Evolutionary conservation across 306 rosid species (phyloP).

Genomic region (Dryas alaskensis): DNA sequence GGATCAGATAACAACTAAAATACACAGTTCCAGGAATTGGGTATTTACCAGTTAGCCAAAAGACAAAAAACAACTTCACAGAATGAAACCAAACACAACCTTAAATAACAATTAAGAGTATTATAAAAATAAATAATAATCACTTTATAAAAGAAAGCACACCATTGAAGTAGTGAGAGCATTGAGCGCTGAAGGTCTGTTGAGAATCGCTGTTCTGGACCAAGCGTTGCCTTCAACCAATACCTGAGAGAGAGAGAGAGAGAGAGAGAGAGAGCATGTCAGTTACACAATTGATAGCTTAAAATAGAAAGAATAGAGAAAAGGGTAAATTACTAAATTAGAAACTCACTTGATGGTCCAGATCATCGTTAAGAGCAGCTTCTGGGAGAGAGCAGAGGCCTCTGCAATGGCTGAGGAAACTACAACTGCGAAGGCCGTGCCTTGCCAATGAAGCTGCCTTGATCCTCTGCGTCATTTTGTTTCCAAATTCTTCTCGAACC

Average conservation of each 20-base stretch:
- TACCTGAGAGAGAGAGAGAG: slow-evolving; percentile 25
- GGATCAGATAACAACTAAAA: too few species aligned
- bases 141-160: neutral
- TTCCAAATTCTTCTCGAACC: neutral
- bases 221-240: slow-evolving; percentile 51
- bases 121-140: neutral
- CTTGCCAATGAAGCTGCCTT: slow-evolving; percentile 33
- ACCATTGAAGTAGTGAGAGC: slow-evolving; percentile 51
- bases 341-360: slow-evolving; percentile 40
- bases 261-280: neutral
- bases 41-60: neutral
- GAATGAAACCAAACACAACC: neutral
- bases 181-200: slow-evolving; percentile 58
- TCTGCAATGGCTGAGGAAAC: slow-evolving; percentile 26
- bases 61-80: neutral
- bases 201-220: slow-evolving; percentile 63
- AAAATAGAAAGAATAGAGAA: neutral
- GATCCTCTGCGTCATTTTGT: slow-evolving; percentile 30
- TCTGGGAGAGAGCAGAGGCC: slow-evolving; percentile 38
- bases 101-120: neutral
- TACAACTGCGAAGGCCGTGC: slow-evolving; percentile 22
- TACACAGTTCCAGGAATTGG: neutral
- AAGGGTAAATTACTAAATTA: neutral
- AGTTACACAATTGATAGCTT: neutral
- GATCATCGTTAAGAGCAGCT: slow-evolving; percentile 20